These are phyloP conservation scores for Oehlia diaphana DNA, from an alignment of 192 early-diverging fungal genomes.

Conservation along the genomic window DNA sequence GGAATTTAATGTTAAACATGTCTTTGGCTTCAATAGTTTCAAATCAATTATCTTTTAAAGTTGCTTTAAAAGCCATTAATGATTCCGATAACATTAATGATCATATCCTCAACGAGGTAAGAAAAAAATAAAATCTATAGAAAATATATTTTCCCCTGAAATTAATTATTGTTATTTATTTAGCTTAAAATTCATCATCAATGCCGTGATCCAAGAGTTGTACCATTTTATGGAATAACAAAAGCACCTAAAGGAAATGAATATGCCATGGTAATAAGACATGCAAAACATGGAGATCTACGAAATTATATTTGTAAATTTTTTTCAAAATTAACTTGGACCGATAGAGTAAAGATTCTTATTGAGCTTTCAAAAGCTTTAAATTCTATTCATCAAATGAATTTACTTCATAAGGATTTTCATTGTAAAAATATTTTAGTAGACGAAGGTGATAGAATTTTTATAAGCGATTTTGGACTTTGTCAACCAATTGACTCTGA, in stretches of 20 bases:
- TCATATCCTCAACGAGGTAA: not conserved
- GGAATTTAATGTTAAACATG: not conserved
- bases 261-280: not conserved
- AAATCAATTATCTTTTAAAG: not conserved
- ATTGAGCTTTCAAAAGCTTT: not conserved
- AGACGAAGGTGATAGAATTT: not conserved
- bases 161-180: too few relatives aligned
- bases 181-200: not conserved
- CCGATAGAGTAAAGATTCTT: not conserved
- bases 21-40: too few relatives aligned
- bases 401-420: not conserved
- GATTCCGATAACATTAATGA: not conserved
- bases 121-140: not conserved
- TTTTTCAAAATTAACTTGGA: not conserved
- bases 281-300: not conserved
- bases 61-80: not conserved
- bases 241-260: not conserved
- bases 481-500: slow-evolving; percentile 35
- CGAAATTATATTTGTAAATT: too few relatives aligned
- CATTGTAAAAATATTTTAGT: slow-evolving; percentile 13
- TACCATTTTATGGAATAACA: not conserved
- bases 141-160: too few relatives aligned
- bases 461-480: slow-evolving; percentile 39
- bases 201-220: not conserved
- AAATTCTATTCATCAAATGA: not conserved